Base-by-base conservation (phyloP, 108 stramenopile species). In the Schizochytrium sp. region DNA sequence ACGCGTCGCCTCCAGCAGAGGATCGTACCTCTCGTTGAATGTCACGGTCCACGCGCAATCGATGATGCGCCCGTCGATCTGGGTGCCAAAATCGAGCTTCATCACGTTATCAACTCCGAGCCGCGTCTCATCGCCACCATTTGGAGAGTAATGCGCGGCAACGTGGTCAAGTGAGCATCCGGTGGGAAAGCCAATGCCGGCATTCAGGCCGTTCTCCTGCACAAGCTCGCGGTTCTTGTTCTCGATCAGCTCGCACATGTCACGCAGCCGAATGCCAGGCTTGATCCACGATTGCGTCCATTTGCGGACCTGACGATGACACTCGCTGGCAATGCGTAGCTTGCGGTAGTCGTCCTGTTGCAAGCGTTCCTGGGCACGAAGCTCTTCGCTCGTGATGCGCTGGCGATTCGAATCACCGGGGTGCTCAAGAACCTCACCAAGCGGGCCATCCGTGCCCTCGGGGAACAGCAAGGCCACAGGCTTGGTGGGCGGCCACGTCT, bases 101-200 rank as follows among this genome's bases (percentile, higher is more conserved):
- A 97, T 96, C 25, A 98, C 97, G 92, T 97, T 97, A 89, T 96
- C 96, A 87, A 96, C 95, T 10, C 88, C 60, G 41, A 99, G 91
- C 6, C 97, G 97, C 23, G 97, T 98, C 43, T 97, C 92, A 91
- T 99, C 99, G 0, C 99, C 98, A 28, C 87, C 44, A 90, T 99
- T 99, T 71, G 99, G 99, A 8, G 98, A 98, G 93, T 98, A 99
- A 91, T 99, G 99, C 5, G 99, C 99, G n/a, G 99, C 99, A 8
- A 99, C 96, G 90, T 99, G 97, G 91, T 99, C 98, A 43, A 99
- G 88, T 48, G 94, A 94, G 89, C 98, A 99, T 72, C 99, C 99
- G 1, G 99, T 99, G 51, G 99, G 99, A 90, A 99, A 99, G 6
- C 94, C 99, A 89, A 99, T 98, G 55, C 99, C 99, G n/a, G 72